Percentiles rank a stretch among this genome's conserved stretches.
Evolutionary conservation across 75 land plant genomes (phyloP).

Genomic region (Larix kaempferi): DNA sequence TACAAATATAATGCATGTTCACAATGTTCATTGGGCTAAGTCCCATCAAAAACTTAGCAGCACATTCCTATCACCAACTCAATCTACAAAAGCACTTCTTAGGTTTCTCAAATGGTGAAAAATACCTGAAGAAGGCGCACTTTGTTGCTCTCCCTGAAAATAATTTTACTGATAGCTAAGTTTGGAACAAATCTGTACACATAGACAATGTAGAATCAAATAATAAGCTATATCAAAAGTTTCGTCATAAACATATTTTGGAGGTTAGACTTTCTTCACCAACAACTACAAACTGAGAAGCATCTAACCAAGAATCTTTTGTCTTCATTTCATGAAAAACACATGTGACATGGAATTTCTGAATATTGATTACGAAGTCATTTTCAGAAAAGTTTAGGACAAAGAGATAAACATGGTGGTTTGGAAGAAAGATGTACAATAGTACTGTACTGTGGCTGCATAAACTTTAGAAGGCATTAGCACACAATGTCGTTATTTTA

Average conservation of each 20-base stretch:
- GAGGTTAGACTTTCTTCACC: neutral
- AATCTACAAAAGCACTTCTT: neutral
- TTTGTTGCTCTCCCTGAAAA: conserved; percentile 72
- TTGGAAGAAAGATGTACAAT: neutral
- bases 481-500: neutral
- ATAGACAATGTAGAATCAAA: neutral
- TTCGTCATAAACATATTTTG: neutral
- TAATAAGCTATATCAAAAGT: neutral
- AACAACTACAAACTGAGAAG: neutral
- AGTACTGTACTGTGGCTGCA: neutral
- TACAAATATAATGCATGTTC: too few relatives aligned
- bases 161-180: conserved; percentile 75
- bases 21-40: too few relatives aligned
- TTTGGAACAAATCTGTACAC: conserved; percentile 82
- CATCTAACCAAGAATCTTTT: neutral
- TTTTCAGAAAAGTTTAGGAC: neutral
- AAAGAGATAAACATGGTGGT: neutral
- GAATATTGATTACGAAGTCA: neutral
- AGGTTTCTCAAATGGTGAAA: neutral
- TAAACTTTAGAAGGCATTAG: neutral
- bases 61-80: neutral
- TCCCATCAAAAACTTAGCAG: too few relatives aligned
- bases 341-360: conserved; percentile 1
- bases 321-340: neutral
- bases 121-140: conserved; percentile 93